Conservation (phyloP, 2,329 filamentous ascomycete species). For the Trichoderma aggressivum region DNA sequence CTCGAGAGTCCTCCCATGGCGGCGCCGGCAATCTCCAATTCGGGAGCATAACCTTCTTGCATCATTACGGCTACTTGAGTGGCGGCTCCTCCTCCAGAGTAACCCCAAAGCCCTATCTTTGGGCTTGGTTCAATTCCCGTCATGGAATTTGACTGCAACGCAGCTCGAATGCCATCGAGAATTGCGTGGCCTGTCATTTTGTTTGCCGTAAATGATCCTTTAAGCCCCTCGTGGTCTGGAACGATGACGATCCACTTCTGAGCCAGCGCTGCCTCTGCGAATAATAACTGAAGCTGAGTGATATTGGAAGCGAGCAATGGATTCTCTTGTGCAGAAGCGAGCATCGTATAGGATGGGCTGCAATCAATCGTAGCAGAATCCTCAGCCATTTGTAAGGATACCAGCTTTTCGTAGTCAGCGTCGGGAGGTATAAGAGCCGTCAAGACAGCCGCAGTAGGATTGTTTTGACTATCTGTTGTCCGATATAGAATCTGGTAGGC, state of each 20-base stretch:
- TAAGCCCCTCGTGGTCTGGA: constrained; percentile 46
- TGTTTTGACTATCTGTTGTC: constrained; percentile 35
- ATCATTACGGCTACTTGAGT: constrained; percentile 12
- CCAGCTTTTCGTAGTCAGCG: constrained; percentile 28
- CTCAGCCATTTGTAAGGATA: constrained; percentile 43
- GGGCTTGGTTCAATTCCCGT: constrained; percentile 33
- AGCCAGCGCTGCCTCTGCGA: constrained; percentile 32
- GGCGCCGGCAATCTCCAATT: constrained; percentile 26
- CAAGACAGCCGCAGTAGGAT: constrained; percentile 36
- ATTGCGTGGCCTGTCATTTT: constrained; percentile 40
- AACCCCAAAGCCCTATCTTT: constrained; percentile 42
- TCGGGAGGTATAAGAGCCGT: constrained; percentile 38
- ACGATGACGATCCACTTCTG: constrained; percentile 48
- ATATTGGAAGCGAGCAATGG: constrained; percentile 37
- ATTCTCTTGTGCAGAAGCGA: constrained; percentile 20
- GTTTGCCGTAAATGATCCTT: constrained; percentile 41
- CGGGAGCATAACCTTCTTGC: constrained; percentile 25
- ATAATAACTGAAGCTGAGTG: constrained; percentile 24
- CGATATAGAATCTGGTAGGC: constrained; percentile 38
- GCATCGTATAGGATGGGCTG: constrained; percentile 27
- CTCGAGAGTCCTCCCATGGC: constrained; percentile 25
- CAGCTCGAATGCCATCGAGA: constrained; percentile 44
- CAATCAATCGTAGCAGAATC: constrained; percentile 39
- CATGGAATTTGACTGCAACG: constrained; percentile 26
- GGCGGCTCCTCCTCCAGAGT: constrained; percentile 26